Evolutionary conservation across 2,329 filamentous ascomycete genomes (phyloP), one percentile per base, ranked within the genome.

Genomic region (Fusarium sarcochroum): DNA sequence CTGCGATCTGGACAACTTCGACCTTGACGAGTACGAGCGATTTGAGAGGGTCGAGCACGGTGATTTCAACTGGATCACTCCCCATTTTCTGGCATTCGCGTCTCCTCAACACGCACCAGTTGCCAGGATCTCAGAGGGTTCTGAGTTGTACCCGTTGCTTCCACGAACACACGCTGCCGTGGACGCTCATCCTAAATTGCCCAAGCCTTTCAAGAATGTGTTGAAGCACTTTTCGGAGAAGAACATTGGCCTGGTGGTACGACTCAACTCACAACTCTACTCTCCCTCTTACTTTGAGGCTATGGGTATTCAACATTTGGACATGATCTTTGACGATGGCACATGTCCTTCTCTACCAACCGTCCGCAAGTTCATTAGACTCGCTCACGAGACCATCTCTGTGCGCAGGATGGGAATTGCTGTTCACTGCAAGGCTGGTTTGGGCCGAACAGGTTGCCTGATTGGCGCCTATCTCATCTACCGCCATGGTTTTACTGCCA

Each of bases 321-420:
- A 99, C 82, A 99, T 99, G 96, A 98, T 99, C 76, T 99, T 99
- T 76, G 96, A 98, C 76, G 96, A 99, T 74, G 96, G 96, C 69
- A 99, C 96, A 6, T 99, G 96, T 79, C 96, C 96, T 21, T 90
- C 93, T 3, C 84, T 99, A 52, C 89, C 89, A 18, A 90, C 94
- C n/a, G 96, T 99, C 27, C 90, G 93, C 71, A 94, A 94, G 77
- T 99, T 99, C 78, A 95, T 99, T 79, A 93, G 93, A 71, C 86
- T 99, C 61, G 94, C 96, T 2, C 96, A 98, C 76, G 92, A 97
- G 77, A 97, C 92, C 81, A 99, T 99, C 76, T 94, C 91, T 1
- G 86, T 94, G 50, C 93, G 92, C 82, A 93, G 94, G 81, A 94
- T 94, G 86, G 92, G 91, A 45, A 98, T 99, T 69, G 96, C 96